Evolutionary conservation across 805 yeast species (phyloP).

Genomic region (Lachancea lanzarotensis): DNA sequence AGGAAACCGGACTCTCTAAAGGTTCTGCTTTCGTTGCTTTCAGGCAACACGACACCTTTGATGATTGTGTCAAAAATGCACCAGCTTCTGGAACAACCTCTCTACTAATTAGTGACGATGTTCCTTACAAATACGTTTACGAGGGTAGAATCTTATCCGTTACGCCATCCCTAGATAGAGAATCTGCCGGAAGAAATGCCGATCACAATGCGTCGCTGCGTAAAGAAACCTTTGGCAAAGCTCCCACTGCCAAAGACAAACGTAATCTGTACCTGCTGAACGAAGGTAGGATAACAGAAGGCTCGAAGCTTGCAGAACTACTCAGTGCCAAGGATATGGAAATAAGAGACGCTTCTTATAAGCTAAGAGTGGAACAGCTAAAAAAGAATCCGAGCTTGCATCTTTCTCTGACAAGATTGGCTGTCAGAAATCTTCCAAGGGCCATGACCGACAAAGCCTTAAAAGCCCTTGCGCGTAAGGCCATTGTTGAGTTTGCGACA

Average conservation of each 20-base stretch:
- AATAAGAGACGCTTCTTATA: constrained; percentile 79
- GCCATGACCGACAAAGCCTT: constrained; percentile 82
- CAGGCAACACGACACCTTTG: constrained; percentile 50
- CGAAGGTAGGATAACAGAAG: constrained; percentile 85
- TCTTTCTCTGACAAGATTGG: constrained; percentile 89
- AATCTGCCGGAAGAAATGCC: constrained; percentile 66
- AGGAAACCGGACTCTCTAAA: constrained; percentile 73
- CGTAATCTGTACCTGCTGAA: constrained; percentile 81
- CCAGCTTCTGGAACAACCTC: constrained; percentile 63
- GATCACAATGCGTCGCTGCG: constrained; percentile 69
- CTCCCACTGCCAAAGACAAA: constrained; percentile 71
- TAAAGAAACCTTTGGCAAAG: constrained; percentile 70
- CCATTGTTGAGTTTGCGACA: constrained; percentile 87
- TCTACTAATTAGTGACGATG: constrained; percentile 85
- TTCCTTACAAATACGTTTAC: constrained; percentile 78
- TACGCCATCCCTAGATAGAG: constrained; percentile 80
- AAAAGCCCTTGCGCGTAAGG: constrained; percentile 89
- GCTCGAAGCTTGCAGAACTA: constrained; percentile 67
- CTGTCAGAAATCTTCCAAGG: constrained; percentile 89
- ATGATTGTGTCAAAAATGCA: constrained; percentile 66
- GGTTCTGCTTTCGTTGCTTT: constrained; percentile 97
- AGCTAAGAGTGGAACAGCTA: constrained; percentile 81
- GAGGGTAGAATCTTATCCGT: constrained; percentile 88
- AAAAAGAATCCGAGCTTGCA: constrained; percentile 87
- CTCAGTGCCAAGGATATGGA: constrained; percentile 72